Evolutionary conservation across 2,329 filamentous ascomycete genomes (phyloP).

Genomic region (Beauveria sp.): DNA sequence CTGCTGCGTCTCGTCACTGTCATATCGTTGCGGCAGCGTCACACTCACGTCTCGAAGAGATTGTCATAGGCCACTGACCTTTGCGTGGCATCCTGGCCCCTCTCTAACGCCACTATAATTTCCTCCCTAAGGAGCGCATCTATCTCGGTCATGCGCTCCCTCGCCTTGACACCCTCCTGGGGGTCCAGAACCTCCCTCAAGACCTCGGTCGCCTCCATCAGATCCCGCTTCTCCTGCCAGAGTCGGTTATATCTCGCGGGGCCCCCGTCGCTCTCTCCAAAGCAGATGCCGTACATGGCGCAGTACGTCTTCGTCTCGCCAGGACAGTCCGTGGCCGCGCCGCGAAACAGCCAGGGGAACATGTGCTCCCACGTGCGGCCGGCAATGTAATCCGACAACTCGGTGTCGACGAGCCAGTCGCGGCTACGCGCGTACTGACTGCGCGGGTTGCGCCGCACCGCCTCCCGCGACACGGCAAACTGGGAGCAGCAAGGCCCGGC

Average conservation of each 20-base stretch:
- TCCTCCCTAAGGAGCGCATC: not conserved
- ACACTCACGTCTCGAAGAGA: not conserved
- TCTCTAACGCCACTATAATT: not conserved
- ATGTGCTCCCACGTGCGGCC: constrained; percentile 29
- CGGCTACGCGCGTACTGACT: constrained; percentile 23
- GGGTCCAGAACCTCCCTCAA: not conserved
- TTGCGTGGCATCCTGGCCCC: not conserved
- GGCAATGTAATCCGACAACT: constrained; percentile 22
- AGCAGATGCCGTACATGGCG: constrained; percentile 27
- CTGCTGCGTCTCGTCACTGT: not conserved
- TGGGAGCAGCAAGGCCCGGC: constrained; percentile 28
- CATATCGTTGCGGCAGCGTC: not conserved
- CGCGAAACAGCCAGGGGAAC: constrained; percentile 25
- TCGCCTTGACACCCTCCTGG: constrained; percentile 5
- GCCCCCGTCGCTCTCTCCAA: constrained; percentile 15
- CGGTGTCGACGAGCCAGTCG: constrained; percentile 24
- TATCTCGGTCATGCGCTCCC: constrained; percentile 3
- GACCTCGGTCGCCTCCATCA: constrained; percentile 9
- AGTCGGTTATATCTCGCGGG: constrained; percentile 4
- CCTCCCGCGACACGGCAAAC: constrained; percentile 25
- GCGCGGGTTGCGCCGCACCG: constrained; percentile 21
- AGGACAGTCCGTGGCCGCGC: constrained; percentile 36
- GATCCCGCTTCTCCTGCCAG: constrained; percentile 4
- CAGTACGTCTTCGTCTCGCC: constrained; percentile 27
- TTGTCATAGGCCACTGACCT: not conserved